These are phyloP conservation scores for Alternaria sp. DNA, from an alignment of 2,329 filamentous ascomycete genomes.

Conservation along the genomic window DNA sequence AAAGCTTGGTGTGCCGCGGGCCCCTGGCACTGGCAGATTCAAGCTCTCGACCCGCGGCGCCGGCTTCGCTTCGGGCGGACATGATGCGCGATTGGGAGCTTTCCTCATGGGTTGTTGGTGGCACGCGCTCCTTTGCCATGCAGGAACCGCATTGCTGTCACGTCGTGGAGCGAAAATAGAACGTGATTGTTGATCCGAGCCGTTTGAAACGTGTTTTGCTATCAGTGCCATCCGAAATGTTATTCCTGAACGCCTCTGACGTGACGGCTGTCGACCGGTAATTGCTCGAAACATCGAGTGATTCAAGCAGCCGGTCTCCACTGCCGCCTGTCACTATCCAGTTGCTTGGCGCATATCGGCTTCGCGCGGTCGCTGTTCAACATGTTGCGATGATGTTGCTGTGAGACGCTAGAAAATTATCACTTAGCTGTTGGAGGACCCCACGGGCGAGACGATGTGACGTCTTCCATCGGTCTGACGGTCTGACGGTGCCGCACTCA, in stretches of 20 bases:
- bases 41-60: constrained; percentile 19
- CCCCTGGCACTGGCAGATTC: constrained; percentile 16
- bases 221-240: background rate
- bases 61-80: constrained; percentile 21
- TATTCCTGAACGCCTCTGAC: background rate
- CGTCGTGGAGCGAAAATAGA: background rate
- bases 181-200: background rate
- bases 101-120: constrained; percentile 4
- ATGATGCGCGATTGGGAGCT: constrained; percentile 15
- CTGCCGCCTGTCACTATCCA: background rate
- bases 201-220: constrained; percentile 3
- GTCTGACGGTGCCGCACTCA: background rate
- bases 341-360: constrained; percentile 1
- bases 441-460: constrained; percentile 18
- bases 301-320: constrained; percentile 16
- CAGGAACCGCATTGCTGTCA: constrained; percentile 18
- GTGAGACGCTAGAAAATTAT: constrained; percentile 2
- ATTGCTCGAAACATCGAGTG: constrained; percentile 22
- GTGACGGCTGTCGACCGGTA: background rate
- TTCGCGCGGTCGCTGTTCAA: constrained; percentile 9
- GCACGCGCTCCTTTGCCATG: constrained; percentile 15
- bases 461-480: constrained; percentile 8
- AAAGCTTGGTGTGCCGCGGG: constrained; percentile 16
- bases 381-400: constrained; percentile 4
- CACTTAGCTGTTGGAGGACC: constrained; percentile 9